Base-by-base conservation (phyloP, 345 rosid species). In the Sonneratia alba region DNA sequence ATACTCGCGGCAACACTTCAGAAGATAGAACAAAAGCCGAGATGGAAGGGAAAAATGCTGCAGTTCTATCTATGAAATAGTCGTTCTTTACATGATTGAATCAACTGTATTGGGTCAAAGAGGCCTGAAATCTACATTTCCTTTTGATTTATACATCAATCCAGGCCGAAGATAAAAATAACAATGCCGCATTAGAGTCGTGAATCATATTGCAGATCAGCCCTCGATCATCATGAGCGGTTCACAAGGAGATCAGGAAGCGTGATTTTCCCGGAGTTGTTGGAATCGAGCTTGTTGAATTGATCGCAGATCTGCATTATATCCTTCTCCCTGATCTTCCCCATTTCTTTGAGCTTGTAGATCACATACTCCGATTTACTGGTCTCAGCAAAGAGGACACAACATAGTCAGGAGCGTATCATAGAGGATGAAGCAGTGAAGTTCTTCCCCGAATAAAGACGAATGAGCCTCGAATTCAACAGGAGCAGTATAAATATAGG, bases 291-390 rank as follows among this genome's bases (percentile, higher is more conserved):
- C 82, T 85, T 90, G 82, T 70, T 84, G 81, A 88, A 90, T 78
- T 90, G 88, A 66, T 72, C 56, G 70, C 88, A 79, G 66, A 88
- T 79, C 83, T 72, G 85, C 71, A 78, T 18, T 73, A 92, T 74
- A 53, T 92, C 92, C 66, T 83, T 88, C 73, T 87, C 88, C 36
- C 65, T 80, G 9, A 92, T 77, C 82, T 79, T 87, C 56, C 89
- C 90, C 89, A 81, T 84, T 70, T 92, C 96, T 78, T 85, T 88
- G 38, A 92, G 96, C 85, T 90, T 87, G 83, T 74, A 85, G 66
- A 88, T 71, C 15, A 90, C 84, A 70, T 86, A 92, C 69, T 92
- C 94, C 1, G 91, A 87, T 81, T 87, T 89, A 69, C 98, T 88
- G 87, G 37, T 47, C 18, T 7, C 56, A 67, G 15, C 27, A 38